These are phyloP conservation scores for Backusella psychrophila DNA, from an alignment of 192 early-diverging fungal genomes.

Conservation along the genomic window DNA sequence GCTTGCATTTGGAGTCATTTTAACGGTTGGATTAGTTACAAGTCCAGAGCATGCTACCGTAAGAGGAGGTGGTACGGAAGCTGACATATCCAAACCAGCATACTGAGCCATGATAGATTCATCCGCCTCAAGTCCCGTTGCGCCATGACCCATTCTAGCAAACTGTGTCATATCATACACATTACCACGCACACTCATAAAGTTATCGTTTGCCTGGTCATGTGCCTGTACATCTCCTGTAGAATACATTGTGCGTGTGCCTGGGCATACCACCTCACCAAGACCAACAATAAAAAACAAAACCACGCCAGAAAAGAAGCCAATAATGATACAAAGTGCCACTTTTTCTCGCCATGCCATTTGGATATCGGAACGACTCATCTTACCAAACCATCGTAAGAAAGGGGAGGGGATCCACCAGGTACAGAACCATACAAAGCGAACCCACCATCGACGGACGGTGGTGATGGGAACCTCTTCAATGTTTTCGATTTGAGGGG, in stretches of 20 bases:
- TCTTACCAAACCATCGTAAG: slow-evolving; percentile 60
- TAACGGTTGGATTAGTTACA: slow-evolving; percentile 15
- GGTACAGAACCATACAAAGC: slow-evolving; percentile 80
- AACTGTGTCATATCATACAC: slow-evolving; percentile 73
- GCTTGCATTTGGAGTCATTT: slow-evolving; percentile 25
- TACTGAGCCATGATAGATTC: slow-evolving; percentile 40
- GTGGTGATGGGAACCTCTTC: slow-evolving; percentile 52
- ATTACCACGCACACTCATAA: slow-evolving; percentile 55
- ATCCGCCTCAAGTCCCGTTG: slow-evolving; percentile 34
- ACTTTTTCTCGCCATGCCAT: slow-evolving; percentile 98
- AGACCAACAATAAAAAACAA: slow-evolving; percentile 92
- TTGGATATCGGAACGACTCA: slow-evolving; percentile 88
- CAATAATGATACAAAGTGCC: slow-evolving; percentile 81
- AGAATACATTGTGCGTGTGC: slow-evolving; percentile 60
- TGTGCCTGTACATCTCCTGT: slow-evolving; percentile 57
- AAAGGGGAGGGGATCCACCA: slow-evolving; percentile 77
- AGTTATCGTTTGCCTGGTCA: slow-evolving; percentile 54
- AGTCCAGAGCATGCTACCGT: slow-evolving; percentile 57
- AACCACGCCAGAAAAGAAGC: slow-evolving; percentile 69
- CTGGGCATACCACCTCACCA: slow-evolving; percentile 82
- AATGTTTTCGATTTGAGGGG: slow-evolving; percentile 39
- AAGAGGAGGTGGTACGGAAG: slow-evolving; percentile 54
- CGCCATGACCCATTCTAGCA: slow-evolving; percentile 56
- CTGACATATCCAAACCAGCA: slow-evolving; percentile 64
- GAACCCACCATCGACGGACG: slow-evolving; percentile 67